Base-by-base conservation (phyloP, 2,329 filamentous ascomycete genomes). In the Cylindrodendrum hubeiense region DNA sequence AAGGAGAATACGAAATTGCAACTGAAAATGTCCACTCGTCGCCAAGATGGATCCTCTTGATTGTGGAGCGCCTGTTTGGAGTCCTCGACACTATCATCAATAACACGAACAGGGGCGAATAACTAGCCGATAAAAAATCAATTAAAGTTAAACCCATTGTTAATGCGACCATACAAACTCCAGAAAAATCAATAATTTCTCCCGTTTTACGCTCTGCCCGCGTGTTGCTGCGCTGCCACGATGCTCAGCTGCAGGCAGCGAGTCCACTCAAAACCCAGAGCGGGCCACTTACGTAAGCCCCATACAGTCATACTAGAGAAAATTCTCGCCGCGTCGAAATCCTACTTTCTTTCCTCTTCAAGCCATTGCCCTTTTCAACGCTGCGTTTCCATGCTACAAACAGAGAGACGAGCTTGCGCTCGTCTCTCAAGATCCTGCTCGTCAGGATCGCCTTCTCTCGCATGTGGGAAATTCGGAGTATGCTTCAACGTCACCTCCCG, bases 381-480 rank as follows among this genome's bases (percentile, higher is more conserved):
- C 93, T 92, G 92, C 92, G 92, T 95, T 95, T 95, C 93, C 93
- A 94, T 95, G 93, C 93, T 91, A 91, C 91, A 93, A 88, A 89
- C 88, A 84, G 87, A 93, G 85, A 85, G 74, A 69, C 60, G 34
- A 37, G 49, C 44, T 50, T 28, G 49, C 34, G 54, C 60, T 30
- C 54, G 63, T 61, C 58, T 76, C 69, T 75, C 68, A 55, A 22
- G 60, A 71, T 83, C 46, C 44, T 24, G 33, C 37, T 60, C 44
- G 43, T 43, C 55, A 28, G 60, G 50, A n/a, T 34, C 15, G 56
- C 50, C n/a, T 43, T 2, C 44, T 7, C 54, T 69, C 21, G 93
- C 93, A 95, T 94, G 94, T 95, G 93, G 94, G 93, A 96, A 96
- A 96, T 95, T 96, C 93, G 93, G 93, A 96, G 93, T 92, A 96